These are phyloP conservation scores for Amphirosellinia nigrospora DNA, from an alignment of 495 filamentous ascomycete genomes.

Conservation along the genomic window DNA sequence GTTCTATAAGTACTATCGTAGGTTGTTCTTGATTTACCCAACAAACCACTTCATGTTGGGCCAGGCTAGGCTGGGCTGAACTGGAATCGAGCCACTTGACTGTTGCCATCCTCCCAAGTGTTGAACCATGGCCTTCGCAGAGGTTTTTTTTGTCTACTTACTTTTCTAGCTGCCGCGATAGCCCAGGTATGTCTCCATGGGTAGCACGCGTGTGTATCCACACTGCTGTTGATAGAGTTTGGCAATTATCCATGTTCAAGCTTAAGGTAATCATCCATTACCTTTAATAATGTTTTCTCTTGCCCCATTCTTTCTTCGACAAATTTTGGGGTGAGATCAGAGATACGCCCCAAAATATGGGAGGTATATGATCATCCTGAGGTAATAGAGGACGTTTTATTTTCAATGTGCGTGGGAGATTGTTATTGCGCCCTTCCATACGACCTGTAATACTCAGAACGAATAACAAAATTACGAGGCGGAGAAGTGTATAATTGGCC, in stretches of 20 bases:
- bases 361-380: not conserved
- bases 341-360: not conserved
- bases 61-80: not conserved
- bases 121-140: not conserved
- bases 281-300: not conserved
- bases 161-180: constrained; percentile 1
- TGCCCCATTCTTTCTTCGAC: not conserved
- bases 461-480: not conserved
- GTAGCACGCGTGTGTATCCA: not conserved
- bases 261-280: not conserved
- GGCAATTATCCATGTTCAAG: no score
- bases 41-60: not conserved
- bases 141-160: not conserved
- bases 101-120: not conserved
- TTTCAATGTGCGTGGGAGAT: not conserved
- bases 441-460: not conserved
- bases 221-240: not conserved
- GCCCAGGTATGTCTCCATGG: not conserved
- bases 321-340: not conserved
- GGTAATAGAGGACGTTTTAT: not conserved
- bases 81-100: not conserved
- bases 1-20: not conserved
- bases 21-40: not conserved
- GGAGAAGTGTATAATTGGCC: not conserved
- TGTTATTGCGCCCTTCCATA: not conserved